Base-by-base conservation (phyloP, 2,329 filamentous ascomycete genomes). In the Ceratocystis albifundus region DNA sequence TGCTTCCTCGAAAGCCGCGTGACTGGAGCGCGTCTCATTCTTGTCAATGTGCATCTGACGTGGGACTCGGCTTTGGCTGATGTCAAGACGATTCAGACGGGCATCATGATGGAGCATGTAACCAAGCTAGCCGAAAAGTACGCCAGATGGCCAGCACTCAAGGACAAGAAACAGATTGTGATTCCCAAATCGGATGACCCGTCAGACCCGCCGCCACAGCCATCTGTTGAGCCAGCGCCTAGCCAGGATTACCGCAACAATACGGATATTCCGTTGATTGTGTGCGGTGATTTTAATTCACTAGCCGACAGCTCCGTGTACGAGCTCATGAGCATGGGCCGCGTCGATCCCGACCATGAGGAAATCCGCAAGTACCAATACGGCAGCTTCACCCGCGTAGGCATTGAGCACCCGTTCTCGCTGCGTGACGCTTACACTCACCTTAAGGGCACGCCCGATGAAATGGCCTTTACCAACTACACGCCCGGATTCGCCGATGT, bases 211-310 rank as follows among this genome's bases (percentile, higher is more conserved):
- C 75, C 78, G 28, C 76, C 78, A 7, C 77, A 78, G 6, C 84
- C 86, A 46, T 79, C 82, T 1, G 77, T 81, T 36, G 86, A 88
- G 61, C 88, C 88, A 0, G 88, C 82, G 0, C 90, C 91, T 0
- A 96, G 91, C 28, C 85, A 90, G 75, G 88, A 95, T 73, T 99
- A 99, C 76, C 80, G 87, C 32, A 88, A 84, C 72, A 90, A 89
- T 70, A 88, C 90, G 0, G 89, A 96, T 71, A 95, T 99, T 61
- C 94, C 94, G 1, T 79, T 97, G 46, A 78, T 99, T 68, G 84
- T 99, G 64, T 96, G 93, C 72, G 93, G 93, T 71, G 94, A 99
- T 75, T 96, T 96, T 80, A 99, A 99, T 77, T 96, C 93, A 3
- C 88, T 87, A 1, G 83, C 84, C 12, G 87, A 89, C 66, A 96